Evolutionary conservation across 2,329 filamentous ascomycete species (phyloP).

Genomic region (Lachnellula occidentalis): DNA sequence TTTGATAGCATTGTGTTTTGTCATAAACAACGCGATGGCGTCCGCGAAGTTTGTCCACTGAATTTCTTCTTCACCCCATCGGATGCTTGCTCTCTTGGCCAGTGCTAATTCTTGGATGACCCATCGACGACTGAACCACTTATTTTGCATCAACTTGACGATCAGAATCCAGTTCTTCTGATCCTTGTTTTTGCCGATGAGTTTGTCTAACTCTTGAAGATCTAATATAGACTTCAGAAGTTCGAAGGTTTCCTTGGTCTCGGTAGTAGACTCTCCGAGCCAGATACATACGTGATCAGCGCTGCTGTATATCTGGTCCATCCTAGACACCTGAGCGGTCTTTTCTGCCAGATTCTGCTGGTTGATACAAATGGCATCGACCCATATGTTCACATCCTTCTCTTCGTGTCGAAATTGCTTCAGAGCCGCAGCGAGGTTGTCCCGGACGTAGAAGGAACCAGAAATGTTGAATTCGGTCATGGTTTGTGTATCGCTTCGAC

Average conservation of each 20-base stretch:
- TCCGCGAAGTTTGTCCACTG: conserved; percentile 16
- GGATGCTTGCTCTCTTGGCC: conserved; percentile 29
- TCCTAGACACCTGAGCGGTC: conserved; percentile 1
- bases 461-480: background rate
- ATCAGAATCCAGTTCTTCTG: background rate
- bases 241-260: background rate
- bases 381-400: background rate
- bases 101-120: conserved; percentile 37
- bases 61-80: conserved; percentile 25
- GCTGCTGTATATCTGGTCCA: conserved; percentile 1
- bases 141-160: background rate
- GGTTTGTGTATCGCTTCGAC: background rate
- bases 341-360: background rate
- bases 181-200: background rate
- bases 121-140: conserved; percentile 36
- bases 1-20: conserved; percentile 14
- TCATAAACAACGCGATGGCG: conserved; percentile 18
- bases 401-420: background rate
- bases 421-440: conserved; percentile 3
- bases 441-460: conserved; percentile 3
- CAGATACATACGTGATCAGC: background rate
- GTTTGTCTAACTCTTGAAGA: background rate
- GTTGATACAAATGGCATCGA: no score
- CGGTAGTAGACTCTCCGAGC: background rate
- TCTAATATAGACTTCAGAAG: background rate